A percentile compares a stretch with the other conserved stretches of the same genome.
Conservation (phyloP, 768 basidiomycete species). For the Lactarius deliciosus region DNA sequence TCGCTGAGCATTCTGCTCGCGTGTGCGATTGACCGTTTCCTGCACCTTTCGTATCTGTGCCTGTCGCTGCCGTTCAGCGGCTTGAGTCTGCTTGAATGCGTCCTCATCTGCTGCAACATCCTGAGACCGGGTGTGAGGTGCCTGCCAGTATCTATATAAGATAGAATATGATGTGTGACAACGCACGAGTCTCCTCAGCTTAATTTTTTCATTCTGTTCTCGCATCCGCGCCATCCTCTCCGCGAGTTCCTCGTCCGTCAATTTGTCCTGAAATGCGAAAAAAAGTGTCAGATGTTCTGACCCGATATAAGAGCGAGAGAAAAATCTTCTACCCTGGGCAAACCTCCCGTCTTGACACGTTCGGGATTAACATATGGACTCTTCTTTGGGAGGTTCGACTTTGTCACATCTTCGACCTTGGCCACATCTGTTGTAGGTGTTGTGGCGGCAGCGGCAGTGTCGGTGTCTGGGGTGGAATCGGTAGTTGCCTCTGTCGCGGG, state of each 20-base stretch:
- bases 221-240: constrained; percentile 69
- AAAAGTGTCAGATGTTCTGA: constrained; percentile 3
- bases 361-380: constrained; percentile 80
- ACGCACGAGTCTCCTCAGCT: constrained; percentile 61
- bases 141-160: not conserved
- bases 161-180: constrained; percentile 7
- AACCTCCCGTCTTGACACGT: constrained; percentile 80
- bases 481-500: constrained; percentile 3
- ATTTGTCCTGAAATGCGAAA: constrained; percentile 53
- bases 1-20: constrained; percentile 75
- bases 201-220: constrained; percentile 75
- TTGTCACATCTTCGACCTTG: constrained; percentile 29
- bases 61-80: constrained; percentile 57
- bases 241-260: constrained; percentile 62
- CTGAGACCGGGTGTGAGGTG: constrained; percentile 38
- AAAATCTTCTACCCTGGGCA: constrained; percentile 54
- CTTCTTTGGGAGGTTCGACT: constrained; percentile 43
- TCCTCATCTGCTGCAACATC: constrained; percentile 82
- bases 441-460: constrained; percentile 6
- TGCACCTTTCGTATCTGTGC: constrained; percentile 65
- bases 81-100: constrained; percentile 70
- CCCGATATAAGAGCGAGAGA: constrained; percentile 21
- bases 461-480: constrained; percentile 11
- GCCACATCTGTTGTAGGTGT: constrained; percentile 10
- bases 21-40: constrained; percentile 62